A percentile compares a stretch with the other conserved stretches of the same genome.
These are phyloP conservation scores for Globisporangium paddicum DNA, from an alignment of 352 stramenopile genomes.

Conservation along the genomic window DNA sequence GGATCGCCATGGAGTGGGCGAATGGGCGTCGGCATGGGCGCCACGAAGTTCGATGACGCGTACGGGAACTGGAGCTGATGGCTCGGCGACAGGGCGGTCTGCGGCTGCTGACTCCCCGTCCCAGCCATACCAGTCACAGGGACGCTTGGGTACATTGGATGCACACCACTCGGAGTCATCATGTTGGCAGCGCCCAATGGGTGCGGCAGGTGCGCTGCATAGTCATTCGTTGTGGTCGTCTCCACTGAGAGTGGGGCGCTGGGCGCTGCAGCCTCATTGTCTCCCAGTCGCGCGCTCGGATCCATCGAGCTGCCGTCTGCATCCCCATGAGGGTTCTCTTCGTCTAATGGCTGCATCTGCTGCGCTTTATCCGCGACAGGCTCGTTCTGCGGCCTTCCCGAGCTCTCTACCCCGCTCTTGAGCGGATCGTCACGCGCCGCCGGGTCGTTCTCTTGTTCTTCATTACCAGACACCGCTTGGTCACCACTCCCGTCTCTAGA, in stretches of 20 bases:
- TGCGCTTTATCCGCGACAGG: neutral
- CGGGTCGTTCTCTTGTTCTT: neutral
- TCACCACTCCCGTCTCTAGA: neutral
- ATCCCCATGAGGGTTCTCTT: neutral
- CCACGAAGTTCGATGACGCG: slow-evolving; percentile 56
- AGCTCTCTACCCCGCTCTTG: neutral
- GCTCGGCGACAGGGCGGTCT: slow-evolving; percentile 1
- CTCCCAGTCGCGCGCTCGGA: neutral
- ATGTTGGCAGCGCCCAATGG: neutral
- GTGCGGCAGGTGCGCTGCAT: neutral
- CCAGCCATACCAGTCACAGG: neutral
- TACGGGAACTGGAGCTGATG: slow-evolving; percentile 50
- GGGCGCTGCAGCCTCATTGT: neutral
- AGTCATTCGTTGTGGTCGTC: neutral
- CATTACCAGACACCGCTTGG: neutral
- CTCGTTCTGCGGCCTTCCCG: neutral
- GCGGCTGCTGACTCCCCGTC: neutral
- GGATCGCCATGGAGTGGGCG: slow-evolving; percentile 65
- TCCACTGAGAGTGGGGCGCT: neutral
- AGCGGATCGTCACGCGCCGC: neutral
- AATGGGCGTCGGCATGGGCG: slow-evolving; percentile 68
- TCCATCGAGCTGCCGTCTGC: neutral
- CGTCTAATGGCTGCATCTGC: neutral
- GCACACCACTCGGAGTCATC: slow-evolving; percentile 1
- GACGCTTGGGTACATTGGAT: slow-evolving; percentile 19